phyloP scores from a whole-genome alignment of 345 rosid genomes.

The Noccaea caerulescens region DNA sequence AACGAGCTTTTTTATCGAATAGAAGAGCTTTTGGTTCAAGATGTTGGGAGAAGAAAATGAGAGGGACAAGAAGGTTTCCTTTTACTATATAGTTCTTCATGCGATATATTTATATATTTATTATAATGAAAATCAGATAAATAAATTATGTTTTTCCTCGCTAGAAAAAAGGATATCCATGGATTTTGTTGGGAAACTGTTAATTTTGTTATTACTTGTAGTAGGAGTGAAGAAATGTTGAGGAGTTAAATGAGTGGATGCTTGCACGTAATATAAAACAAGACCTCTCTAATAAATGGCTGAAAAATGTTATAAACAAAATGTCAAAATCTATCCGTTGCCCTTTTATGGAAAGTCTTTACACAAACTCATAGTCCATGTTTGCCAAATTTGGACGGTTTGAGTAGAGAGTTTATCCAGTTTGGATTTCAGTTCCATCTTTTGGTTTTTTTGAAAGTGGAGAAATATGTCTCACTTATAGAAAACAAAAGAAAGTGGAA shows the following conservation, averaged over 20 bases:
- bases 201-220: constrained; percentile 38
- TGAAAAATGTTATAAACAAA: constrained; percentile 7
- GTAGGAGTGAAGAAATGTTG: constrained; percentile 39
- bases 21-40: neutral
- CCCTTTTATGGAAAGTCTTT: constrained; percentile 31
- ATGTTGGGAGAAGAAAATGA: constrained; percentile 19
- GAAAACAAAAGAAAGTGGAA: neutral
- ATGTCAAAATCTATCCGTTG: constrained; percentile 2
- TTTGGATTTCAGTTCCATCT: neutral
- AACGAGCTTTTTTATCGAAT: neutral
- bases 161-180: neutral
- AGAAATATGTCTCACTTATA: neutral
- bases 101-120: neutral
- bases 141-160: constrained; percentile 1
- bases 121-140: neutral
- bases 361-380: constrained; percentile 19
- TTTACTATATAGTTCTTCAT: constrained; percentile 19
- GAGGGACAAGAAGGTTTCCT: neutral
- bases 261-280: constrained; percentile 35
- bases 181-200: constrained; percentile 29
- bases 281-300: neutral
- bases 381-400: constrained; percentile 20
- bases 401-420: neutral
- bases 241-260: neutral
- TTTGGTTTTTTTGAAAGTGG: neutral